Base-by-base conservation (phyloP, 2,329 filamentous ascomycete genomes). In the Pseudocercospora eumusae region DNA sequence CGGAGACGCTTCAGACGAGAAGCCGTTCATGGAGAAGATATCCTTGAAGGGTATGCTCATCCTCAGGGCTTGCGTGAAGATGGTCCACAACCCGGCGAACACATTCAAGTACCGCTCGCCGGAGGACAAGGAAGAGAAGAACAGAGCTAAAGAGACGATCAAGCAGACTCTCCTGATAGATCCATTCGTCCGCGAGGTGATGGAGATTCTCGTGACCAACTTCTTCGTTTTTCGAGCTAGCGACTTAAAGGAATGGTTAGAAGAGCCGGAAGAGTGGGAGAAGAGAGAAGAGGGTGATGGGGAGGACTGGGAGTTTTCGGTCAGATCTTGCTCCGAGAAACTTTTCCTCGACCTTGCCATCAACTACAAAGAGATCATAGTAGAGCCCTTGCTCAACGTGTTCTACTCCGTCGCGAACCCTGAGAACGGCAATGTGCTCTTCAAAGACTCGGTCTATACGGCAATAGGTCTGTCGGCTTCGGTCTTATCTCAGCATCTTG, bases 211-310 rank as follows among this genome's bases (percentile, higher is more conserved):
- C 60, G 90, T 99, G 56, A 92, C 90, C 0, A 88, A 89, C 69
- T 91, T 96, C 68, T 95, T 99, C 74, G 84, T 95, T 40, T 95
- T 98, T 75, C 86, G 92, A 33, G 85, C 89, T 62, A 86, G 87
- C 56, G 95, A 99, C 75, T 84, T 98, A 0, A 87, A 92, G 64
- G 89, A 92, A 61, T 99, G 95, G 95, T 89, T 96, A 54, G 89
- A 96, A 72, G 92, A 96, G 61, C 92, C 93, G 0, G 92, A 99
- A 75, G 92, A 96, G 58, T 99, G 95, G 93, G 93, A 97, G 75
- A 88, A 90, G 66, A 87, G 89, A 70, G 92, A 97, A 79, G 92
- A 96, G 71, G 90, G 88, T 63, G 86, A 91, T 62, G 88, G 90
- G 36, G 90, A 92, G 68, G 91, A 90, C 1, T 98, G 90, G 84